These are phyloP conservation scores for Pseudogymnoascus sp. DNA, from an alignment of 2,329 filamentous ascomycete genomes.

Conservation along the genomic window DNA sequence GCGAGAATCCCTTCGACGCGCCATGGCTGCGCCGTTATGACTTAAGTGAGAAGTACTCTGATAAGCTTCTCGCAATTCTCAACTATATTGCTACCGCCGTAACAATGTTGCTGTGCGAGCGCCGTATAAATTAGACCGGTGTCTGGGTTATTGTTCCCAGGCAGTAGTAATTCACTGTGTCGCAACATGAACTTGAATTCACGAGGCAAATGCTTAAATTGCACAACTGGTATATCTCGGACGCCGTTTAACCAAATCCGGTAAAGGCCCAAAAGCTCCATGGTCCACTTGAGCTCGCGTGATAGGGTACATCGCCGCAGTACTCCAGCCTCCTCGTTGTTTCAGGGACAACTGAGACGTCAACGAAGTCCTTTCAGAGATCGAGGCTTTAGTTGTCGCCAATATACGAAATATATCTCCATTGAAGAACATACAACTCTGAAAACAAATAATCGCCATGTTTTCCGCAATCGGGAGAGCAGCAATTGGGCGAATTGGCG, in stretches of 20 bases:
- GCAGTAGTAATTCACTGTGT: neutral
- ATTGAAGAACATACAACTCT: neutral
- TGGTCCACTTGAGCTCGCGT: neutral
- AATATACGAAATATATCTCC: neutral
- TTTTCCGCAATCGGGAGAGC: slow-evolving; percentile 27
- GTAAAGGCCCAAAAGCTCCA: neutral
- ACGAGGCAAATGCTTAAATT: slow-evolving; percentile 8
- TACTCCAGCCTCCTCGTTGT: slow-evolving; percentile 8
- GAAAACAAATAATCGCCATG: slow-evolving; percentile 20
- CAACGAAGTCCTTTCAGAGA: neutral
- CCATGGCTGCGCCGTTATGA: slow-evolving; percentile 40
- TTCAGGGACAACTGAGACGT: slow-evolving; percentile 8
- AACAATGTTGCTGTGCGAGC: neutral
- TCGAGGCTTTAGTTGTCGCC: neutral
- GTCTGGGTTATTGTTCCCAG: neutral
- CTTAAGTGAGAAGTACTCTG: slow-evolving; percentile 36
- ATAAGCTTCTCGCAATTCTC: slow-evolving; percentile 17
- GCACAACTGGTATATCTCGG: neutral
- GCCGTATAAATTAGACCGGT: neutral
- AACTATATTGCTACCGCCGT: slow-evolving; percentile 13
- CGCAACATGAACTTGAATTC: slow-evolving; percentile 8
- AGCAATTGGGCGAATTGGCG: slow-evolving; percentile 21
- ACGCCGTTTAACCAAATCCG: neutral
- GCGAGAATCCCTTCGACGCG: slow-evolving; percentile 57
- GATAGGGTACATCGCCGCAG: slow-evolving; percentile 7